Evolutionary conservation across 768 basidiomycete genomes (phyloP).

Genomic region (Chalciporus pseudorubinellus): DNA sequence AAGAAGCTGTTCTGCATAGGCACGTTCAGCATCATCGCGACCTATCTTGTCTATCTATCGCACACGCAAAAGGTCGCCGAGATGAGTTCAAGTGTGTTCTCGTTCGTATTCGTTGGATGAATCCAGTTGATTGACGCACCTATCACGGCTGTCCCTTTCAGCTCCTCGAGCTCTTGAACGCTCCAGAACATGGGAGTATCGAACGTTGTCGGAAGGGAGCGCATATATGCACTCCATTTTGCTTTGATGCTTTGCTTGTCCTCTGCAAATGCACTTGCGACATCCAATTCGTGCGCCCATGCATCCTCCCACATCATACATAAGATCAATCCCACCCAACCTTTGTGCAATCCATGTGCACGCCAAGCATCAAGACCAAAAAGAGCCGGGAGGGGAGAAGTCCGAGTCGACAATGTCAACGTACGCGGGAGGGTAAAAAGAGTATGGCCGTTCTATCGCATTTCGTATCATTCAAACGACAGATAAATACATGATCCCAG

Average conservation of each 20-base stretch:
- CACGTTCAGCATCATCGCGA: conserved; percentile 72
- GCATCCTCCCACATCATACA: conserved; percentile 96
- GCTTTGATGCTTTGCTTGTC: background rate
- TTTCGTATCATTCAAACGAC: background rate
- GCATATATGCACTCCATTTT: conserved; percentile 28
- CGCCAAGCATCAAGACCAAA: conserved; percentile 70
- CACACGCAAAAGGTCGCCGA: background rate
- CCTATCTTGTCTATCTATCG: conserved; percentile 74
- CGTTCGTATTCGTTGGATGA: background rate
- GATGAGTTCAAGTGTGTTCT: background rate
- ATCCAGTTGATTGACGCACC: conserved; percentile 46
- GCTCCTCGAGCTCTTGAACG: conserved; percentile 64
- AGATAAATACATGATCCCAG: no score
- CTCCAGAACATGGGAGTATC: conserved; percentile 96
- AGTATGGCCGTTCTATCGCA: conserved; percentile 62
- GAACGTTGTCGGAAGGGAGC: conserved; percentile 64
- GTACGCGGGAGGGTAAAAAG: conserved; percentile 82
- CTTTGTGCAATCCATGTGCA: conserved; percentile 51
- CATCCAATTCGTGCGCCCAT: conserved; percentile 61
- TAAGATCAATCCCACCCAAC: conserved; percentile 88
- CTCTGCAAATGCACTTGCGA: conserved; percentile 1
- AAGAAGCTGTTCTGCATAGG: conserved; percentile 62
- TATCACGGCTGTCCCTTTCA: conserved; percentile 85
- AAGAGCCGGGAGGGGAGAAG: conserved; percentile 58
- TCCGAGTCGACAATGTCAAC: conserved; percentile 75